Base-by-base conservation (phyloP, 495 filamentous ascomycete species). In the Penicillium diatomitis region DNA sequence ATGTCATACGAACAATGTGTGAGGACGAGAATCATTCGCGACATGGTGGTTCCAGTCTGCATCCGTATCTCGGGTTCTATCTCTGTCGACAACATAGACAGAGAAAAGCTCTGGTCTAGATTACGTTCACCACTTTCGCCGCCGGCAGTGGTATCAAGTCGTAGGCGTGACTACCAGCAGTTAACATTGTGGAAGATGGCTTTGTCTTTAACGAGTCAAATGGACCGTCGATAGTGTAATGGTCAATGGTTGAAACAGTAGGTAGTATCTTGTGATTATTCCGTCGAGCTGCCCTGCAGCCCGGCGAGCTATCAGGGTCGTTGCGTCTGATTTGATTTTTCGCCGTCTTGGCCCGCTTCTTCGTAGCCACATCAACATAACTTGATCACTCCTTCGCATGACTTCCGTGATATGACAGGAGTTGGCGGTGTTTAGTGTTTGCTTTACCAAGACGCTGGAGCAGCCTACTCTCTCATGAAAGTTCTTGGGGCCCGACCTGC, bases 381-480 rank as follows among this genome's bases (percentile, higher is more conserved):
- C 34, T 36, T 1, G 42, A 44, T 6, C 32, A 10, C 20, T 44
- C 34, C 42, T 44, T 2, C 4, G 30, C 7, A 33, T 44, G 42
- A 44, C 34, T 10, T 4, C 32, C 34, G 12, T 44, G 42, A 33
- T 44, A 44, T n/a, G 42, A 29, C 30, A 44, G 30, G 28, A 44
- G 42, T 44, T 44, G 28, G 12, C 42, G 42, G 8, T 5, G 42
- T 32, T 44, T 44, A 6, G 42, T 44, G 42, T 44, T 44, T 44
- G 42, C 42, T 44, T 44, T 44, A 32, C 42, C 42, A 12, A 44
- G 42, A 4, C 42, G 42, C 12, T 44, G 42, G 20, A 32, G 29
- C n/a, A 44, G 42, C 12, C 32, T 33, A 11, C 42, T 44, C 4
- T 44, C 42, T 32, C 29, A 32, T 1, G 42, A 11, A 32, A 2